Percentiles rank a stretch among this genome's conserved stretches.
Conservation (phyloP, 2,329 filamentous ascomycete genomes). For the Phyllosticta capitalensis region DNA sequence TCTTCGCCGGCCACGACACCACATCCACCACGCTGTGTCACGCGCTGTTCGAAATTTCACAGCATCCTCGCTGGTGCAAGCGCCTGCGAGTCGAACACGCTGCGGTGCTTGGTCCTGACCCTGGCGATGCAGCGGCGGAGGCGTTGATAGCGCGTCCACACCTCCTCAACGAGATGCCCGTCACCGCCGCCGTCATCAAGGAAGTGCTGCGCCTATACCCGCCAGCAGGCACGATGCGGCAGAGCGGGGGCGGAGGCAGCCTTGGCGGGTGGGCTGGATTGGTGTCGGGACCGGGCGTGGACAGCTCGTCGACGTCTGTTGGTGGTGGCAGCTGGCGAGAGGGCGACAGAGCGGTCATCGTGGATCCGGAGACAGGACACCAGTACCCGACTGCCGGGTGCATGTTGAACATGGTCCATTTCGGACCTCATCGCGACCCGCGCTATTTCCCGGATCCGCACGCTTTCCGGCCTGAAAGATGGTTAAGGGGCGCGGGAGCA, state of each 20-base stretch:
- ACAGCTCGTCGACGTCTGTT: no score
- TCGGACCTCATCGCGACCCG: background rate
- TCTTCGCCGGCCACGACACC: slow-evolving; percentile 37
- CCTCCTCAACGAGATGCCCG: slow-evolving; percentile 42
- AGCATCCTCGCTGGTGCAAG: slow-evolving; percentile 6
- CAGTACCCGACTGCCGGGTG: background rate
- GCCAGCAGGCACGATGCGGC: slow-evolving; percentile 16
- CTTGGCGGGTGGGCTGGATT: background rate
- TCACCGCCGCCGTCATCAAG: slow-evolving; percentile 35
- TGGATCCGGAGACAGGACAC: slow-evolving; percentile 4
- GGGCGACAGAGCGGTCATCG: background rate
- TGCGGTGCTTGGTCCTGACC: slow-evolving; percentile 35
- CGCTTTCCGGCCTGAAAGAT: slow-evolving; percentile 5
- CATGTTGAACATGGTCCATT: background rate
- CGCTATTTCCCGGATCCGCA: slow-evolving; percentile 4
- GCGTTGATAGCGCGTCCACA: background rate
- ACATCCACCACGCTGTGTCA: slow-evolving; percentile 17
- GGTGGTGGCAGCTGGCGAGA: background rate
- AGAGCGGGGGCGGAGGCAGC: background rate
- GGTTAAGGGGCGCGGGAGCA: background rate
- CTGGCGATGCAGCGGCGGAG: background rate
- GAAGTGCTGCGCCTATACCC: slow-evolving; percentile 26
- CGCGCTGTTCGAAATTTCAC: background rate
- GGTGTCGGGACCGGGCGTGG: no score
- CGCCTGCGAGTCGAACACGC: slow-evolving; percentile 41